phyloP scores from a whole-genome alignment of 2,329 filamentous ascomycete genomes.

The Neofusicoccum kwambonambiense region DNA sequence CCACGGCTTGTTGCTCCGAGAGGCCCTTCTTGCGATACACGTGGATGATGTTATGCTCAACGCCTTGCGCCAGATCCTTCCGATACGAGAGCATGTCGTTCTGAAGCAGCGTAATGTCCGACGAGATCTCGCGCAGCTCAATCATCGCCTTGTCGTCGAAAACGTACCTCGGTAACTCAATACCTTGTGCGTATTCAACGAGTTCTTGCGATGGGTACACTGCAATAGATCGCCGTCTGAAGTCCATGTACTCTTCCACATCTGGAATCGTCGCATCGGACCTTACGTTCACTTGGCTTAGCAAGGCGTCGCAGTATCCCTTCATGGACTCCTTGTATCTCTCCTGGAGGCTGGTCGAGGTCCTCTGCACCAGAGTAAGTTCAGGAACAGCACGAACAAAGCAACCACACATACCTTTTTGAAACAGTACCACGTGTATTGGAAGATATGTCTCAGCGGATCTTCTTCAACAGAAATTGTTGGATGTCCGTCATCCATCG shows the following conservation, averaged over 20 bases:
- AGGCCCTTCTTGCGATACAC: neutral
- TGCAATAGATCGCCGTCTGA: neutral
- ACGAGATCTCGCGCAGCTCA: neutral
- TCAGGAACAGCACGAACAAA: neutral
- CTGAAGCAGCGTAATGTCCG: neutral
- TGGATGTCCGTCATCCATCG: neutral
- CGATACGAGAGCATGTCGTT: slow-evolving; percentile 1
- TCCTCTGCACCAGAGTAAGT: neutral
- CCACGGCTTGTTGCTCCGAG: neutral
- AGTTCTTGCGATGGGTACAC: neutral
- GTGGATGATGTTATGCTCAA: slow-evolving; percentile 6
- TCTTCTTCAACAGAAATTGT: neutral
- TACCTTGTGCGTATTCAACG: neutral
- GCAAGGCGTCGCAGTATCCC: neutral
- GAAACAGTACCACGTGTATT: neutral
- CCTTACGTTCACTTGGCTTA: neutral
- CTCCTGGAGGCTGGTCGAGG: neutral
- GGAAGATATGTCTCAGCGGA: neutral
- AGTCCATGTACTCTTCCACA: neutral
- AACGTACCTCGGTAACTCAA: neutral
- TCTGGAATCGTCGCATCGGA: neutral
- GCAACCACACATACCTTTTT: neutral
- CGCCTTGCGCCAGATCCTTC: neutral
- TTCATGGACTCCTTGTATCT: neutral
- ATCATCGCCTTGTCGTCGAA: neutral